Evolutionary conservation across 352 stramenopile genomes (phyloP).

Genomic region (Achlya hypogyna): DNA sequence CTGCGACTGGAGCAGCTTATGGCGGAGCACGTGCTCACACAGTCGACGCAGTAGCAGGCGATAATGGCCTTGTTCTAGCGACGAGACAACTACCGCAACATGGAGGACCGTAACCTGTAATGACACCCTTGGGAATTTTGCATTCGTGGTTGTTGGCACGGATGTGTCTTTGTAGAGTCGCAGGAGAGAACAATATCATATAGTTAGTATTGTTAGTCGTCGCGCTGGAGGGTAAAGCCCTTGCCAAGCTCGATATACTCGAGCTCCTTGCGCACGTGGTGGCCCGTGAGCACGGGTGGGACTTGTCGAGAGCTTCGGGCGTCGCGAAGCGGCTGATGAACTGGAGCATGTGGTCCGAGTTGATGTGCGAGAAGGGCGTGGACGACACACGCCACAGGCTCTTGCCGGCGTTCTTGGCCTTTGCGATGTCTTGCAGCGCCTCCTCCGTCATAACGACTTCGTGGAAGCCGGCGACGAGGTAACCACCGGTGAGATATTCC

Average conservation of each 20-base stretch:
- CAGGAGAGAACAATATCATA: background rate
- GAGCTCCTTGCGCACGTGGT: slow-evolving; percentile 84
- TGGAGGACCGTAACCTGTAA: background rate
- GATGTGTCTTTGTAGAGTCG: too few species aligned
- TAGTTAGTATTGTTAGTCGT: slow-evolving; percentile 27
- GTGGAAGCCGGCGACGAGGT: slow-evolving; percentile 89
- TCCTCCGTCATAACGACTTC: slow-evolving; percentile 80
- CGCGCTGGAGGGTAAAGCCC: slow-evolving; percentile 59
- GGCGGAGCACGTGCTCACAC: background rate
- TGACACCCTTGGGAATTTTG: too few species aligned
- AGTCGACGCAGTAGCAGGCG: background rate
- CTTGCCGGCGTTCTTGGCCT: slow-evolving; percentile 54
- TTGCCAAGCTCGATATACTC: slow-evolving; percentile 75
- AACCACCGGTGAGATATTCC: slow-evolving; percentile 87
- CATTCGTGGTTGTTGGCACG: too few species aligned
- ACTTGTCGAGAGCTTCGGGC: slow-evolving; percentile 46
- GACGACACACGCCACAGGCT: slow-evolving; percentile 87
- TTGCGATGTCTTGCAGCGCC: slow-evolving; percentile 62
- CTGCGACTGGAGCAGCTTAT: background rate
- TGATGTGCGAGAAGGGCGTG: slow-evolving; percentile 88
- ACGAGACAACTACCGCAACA: background rate
- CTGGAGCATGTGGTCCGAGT: slow-evolving; percentile 79
- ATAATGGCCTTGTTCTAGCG: background rate
- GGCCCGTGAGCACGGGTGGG: slow-evolving; percentile 68
- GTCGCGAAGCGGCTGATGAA: slow-evolving; percentile 76